These are phyloP conservation scores for Lasiodiplodia citricola DNA, from an alignment of 2,329 filamentous ascomycete species.

Conservation along the genomic window DNA sequence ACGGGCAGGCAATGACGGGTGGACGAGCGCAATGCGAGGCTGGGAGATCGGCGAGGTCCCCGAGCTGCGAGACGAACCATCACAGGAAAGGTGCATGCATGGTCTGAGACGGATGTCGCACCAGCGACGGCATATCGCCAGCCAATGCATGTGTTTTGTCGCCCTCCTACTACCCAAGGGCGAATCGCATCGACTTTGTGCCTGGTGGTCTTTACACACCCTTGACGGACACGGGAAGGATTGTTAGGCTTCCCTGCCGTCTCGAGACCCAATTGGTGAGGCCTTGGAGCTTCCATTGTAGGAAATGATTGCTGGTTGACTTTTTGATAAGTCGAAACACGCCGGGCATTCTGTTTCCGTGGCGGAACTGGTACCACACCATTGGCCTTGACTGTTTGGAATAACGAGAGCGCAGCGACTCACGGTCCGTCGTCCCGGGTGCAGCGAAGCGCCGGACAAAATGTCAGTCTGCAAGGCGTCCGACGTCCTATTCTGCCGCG, in stretches of 20 bases:
- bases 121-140: background rate
- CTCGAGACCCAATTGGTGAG: background rate
- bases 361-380: slow-evolving; percentile 2
- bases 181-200: background rate
- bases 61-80: background rate
- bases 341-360: slow-evolving; percentile 8
- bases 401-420: background rate
- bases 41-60: slow-evolving; percentile 5
- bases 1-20: slow-evolving; percentile 7
- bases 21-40: background rate
- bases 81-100: background rate
- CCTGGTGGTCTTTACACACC: background rate
- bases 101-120: slow-evolving; percentile 12
- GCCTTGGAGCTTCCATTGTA: slow-evolving; percentile 10
- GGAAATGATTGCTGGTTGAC: slow-evolving; percentile 6
- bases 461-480: background rate
- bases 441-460: background rate
- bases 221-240: background rate
- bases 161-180: background rate
- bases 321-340: background rate
- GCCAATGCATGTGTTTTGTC: background rate
- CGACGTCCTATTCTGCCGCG: background rate
- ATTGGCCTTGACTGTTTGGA: background rate
- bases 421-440: background rate
- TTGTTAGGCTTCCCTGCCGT: background rate